Conservation (phyloP, 306 rosid species). For the Acacia crassicarpa region DNA sequence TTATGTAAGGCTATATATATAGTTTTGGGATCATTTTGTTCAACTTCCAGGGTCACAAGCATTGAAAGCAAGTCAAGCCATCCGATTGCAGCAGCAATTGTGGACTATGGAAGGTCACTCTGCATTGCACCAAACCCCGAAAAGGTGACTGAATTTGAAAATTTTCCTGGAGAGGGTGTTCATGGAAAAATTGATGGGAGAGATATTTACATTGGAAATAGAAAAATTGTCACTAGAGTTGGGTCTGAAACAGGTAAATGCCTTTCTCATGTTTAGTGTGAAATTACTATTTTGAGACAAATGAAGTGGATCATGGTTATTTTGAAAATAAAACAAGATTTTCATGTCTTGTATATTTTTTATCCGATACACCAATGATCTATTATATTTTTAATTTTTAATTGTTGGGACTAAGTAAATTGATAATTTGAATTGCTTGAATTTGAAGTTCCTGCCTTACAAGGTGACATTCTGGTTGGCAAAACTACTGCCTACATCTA, state of each 20-base stretch:
- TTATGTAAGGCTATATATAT: background rate
- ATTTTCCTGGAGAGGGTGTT: constrained; percentile 91
- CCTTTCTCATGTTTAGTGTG: background rate
- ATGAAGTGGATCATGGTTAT: constrained; percentile 5
- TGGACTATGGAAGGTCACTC: constrained; percentile 78
- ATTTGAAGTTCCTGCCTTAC: constrained; percentile 54
- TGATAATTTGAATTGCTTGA: constrained; percentile 26
- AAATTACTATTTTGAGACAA: background rate
- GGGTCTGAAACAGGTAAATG: constrained; percentile 61
- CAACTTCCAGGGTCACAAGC: constrained; percentile 77
- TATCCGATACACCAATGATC: background rate
- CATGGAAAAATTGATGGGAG: constrained; percentile 68
- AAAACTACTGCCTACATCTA: constrained; percentile 79
- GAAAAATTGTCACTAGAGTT: constrained; percentile 66
- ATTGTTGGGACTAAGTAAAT: constrained; percentile 10
- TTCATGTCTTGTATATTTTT: background rate
- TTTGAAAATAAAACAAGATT: background rate
- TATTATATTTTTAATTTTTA: background rate
- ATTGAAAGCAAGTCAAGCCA: constrained; percentile 96
- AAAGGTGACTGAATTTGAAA: constrained; percentile 66
- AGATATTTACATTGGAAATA: constrained; percentile 75
- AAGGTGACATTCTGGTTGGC: constrained; percentile 58
- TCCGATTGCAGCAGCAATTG: constrained; percentile 86
- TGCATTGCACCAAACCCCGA: constrained; percentile 76
- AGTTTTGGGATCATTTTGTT: constrained; percentile 4